Percentiles rank a stretch among this genome's conserved stretches.
Evolutionary conservation across 2,329 filamentous ascomycete genomes (phyloP).

Genomic region (Arthrinium puccinioides): DNA sequence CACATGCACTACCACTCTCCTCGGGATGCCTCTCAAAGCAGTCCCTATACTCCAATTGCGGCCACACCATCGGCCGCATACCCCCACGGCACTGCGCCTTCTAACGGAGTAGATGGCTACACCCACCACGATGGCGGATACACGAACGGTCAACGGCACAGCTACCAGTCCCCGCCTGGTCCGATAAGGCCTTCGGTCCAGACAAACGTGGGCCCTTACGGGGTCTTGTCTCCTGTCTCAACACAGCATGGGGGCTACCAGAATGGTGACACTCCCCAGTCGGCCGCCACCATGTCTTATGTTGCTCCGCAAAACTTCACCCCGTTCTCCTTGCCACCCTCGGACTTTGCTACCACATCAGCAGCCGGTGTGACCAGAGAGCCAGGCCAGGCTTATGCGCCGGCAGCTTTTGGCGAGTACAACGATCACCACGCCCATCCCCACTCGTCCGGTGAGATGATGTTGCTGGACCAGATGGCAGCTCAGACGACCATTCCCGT

Average conservation of each 20-base stretch:
- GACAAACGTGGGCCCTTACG: conserved; percentile 39
- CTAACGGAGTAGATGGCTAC: conserved; percentile 34
- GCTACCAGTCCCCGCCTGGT: conserved; percentile 33
- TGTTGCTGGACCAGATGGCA: conserved; percentile 55
- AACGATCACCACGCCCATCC: conserved; percentile 31
- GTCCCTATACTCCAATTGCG: conserved; percentile 39
- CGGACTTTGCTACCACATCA: conserved; percentile 44
- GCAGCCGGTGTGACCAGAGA: conserved; percentile 26
- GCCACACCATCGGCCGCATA: conserved; percentile 33
- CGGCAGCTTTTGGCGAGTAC: conserved; percentile 35
- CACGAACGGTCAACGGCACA: conserved; percentile 21
- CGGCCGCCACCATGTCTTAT: conserved; percentile 36
- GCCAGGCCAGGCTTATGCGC: conserved; percentile 28
- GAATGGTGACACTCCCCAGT: conserved; percentile 37
- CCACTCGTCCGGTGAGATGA: conserved; percentile 44
- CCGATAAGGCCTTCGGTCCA: conserved; percentile 40
- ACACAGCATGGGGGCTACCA: conserved; percentile 39
- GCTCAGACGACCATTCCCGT: conserved; percentile 70
- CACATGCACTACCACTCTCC: conserved; percentile 39
- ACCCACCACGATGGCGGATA: conserved; percentile 32
- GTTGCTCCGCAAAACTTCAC: conserved; percentile 55
- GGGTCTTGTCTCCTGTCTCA: conserved; percentile 45
- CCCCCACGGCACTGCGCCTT: conserved; percentile 22
- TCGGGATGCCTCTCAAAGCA: conserved; percentile 30
- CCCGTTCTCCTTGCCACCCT: conserved; percentile 55